Percentiles rank a stretch among this genome's conserved stretches.
These are phyloP conservation scores for Paulownia fortunei DNA, from an alignment of 257 asterid genomes.

Conservation along the genomic window DNA sequence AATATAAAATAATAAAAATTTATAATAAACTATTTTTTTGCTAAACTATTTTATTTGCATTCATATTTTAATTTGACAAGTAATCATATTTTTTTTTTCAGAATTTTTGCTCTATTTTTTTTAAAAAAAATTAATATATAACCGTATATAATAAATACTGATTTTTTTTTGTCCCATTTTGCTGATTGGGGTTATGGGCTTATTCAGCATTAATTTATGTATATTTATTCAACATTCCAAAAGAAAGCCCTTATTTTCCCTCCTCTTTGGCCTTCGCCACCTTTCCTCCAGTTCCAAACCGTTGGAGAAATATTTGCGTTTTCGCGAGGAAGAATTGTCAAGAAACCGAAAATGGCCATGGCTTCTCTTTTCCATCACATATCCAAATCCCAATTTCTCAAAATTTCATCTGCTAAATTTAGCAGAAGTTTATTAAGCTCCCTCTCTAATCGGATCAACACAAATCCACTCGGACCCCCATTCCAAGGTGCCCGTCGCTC, in stretches of 20 bases:
- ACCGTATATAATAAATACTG: no score
- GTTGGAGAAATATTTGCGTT: not conserved
- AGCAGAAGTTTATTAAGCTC: constrained; percentile 28
- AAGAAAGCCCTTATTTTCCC: constrained; percentile 6
- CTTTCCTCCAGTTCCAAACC: not conserved
- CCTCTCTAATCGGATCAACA: constrained; percentile 29
- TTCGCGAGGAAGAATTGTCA: not conserved
- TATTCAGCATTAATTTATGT: no score
- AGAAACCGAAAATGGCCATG: constrained; percentile 39
- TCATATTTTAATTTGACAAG: no score
- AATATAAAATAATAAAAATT: no score
- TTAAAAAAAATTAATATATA: no score
- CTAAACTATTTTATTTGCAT: no score
- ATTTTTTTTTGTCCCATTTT: no score
- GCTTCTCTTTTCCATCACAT: constrained; percentile 47
- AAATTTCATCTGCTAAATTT: constrained; percentile 26
- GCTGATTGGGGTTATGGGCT: no score
- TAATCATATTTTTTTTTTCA: no score
- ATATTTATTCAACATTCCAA: constrained; percentile 6
- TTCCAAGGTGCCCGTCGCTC: constrained; percentile 49
- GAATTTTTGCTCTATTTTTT: no score
- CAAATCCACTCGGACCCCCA: constrained; percentile 37
- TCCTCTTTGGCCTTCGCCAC: constrained; percentile 32
- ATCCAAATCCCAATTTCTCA: constrained; percentile 38
- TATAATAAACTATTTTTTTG: no score